Percentiles rank a stretch among this genome's conserved stretches.
Evolutionary conservation across 2,329 filamentous ascomycete species (phyloP).

Genomic region (Fusarium sp.): DNA sequence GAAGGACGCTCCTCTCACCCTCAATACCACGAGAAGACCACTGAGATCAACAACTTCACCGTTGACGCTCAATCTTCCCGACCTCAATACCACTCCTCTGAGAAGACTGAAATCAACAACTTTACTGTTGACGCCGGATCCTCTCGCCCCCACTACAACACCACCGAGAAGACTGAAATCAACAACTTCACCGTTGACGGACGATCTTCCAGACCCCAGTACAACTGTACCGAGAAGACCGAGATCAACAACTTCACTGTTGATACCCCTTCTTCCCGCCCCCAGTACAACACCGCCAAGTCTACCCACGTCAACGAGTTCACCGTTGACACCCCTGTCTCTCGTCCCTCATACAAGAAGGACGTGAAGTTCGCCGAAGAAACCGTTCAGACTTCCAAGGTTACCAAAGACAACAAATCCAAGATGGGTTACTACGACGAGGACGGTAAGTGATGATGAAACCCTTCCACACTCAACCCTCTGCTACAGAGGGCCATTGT

Average conservation of each 20-base stretch:
- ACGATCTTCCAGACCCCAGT: constrained; percentile 24
- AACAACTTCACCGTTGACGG: constrained; percentile 32
- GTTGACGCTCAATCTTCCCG: constrained; percentile 30
- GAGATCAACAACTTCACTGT: constrained; percentile 46
- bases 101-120: constrained; percentile 32
- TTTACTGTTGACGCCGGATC: constrained; percentile 30
- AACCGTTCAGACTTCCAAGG: constrained; percentile 68
- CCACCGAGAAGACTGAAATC: constrained; percentile 26
- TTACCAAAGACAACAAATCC: constrained; percentile 55
- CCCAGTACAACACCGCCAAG: constrained; percentile 35
- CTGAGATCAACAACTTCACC: constrained; percentile 28
- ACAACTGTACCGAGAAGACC: constrained; percentile 33
- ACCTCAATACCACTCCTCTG: constrained; percentile 10
- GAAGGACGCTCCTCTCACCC: constrained; percentile 35
- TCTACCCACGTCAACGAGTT: constrained; percentile 38
- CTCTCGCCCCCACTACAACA: constrained; percentile 18
- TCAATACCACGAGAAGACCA: constrained; percentile 26
- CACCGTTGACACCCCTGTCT: constrained; percentile 49
- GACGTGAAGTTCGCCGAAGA: constrained; percentile 71
- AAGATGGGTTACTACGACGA: constrained; percentile 76
- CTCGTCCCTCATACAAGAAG: constrained; percentile 62
- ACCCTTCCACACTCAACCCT: neutral
- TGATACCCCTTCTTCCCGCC: constrained; percentile 36
- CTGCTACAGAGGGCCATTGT: neutral
- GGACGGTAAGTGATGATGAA: constrained; percentile 58